Evolutionary conservation across 371 early-diverging fungal genomes (phyloP), one percentile per base, ranked within the genome.

Genomic region (Apophysomyces trapeziformis): DNA sequence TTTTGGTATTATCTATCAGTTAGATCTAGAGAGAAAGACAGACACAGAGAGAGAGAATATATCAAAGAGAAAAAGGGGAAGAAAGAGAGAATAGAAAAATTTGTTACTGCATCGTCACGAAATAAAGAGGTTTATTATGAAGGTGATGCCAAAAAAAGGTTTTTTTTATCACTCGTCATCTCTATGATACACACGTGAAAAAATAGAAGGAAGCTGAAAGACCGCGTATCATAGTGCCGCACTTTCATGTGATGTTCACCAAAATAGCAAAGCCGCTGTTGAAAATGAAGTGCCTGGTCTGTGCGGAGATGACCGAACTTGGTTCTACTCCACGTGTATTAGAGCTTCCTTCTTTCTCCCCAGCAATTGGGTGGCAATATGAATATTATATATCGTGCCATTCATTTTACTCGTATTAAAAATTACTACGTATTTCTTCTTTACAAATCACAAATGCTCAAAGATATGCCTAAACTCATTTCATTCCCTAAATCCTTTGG

Each of bases 141-240:
- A 21, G 5, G n/a, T 26, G 54, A 21, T 41, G 41, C 41, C 8
- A 41, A 41, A 41, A 41, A 50, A 50, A 50, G 21, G 16, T 50
- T 50, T 50, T 50, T 50, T 50, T 50, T 50, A 50, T 50, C 46
- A 45, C 46, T 45, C 8, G 46, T 45, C 46, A 45, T 45, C 46
- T 45, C n/a, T 21, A 21, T 50, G 54, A 50, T 50, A 50, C 54
- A 26, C 54, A 50, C 54, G 54, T 50, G 54, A 50, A 50, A 50
- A 50, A 50, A 50, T 21, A 50, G 9, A 50, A 50, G 21, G 16
- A 45, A 45, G 16, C 13, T 45, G 9, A 50, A 50, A 50, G 18
- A 21, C 54, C 54, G 54, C 54, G 54, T 50, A 50, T 50, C 54
- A 50, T 26, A 50, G 21, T 50, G 54, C 54, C 21, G 54, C 54